These are phyloP conservation scores for Phytophthora aleatoria DNA, from an alignment of 352 stramenopile genomes.

Conservation along the genomic window DNA sequence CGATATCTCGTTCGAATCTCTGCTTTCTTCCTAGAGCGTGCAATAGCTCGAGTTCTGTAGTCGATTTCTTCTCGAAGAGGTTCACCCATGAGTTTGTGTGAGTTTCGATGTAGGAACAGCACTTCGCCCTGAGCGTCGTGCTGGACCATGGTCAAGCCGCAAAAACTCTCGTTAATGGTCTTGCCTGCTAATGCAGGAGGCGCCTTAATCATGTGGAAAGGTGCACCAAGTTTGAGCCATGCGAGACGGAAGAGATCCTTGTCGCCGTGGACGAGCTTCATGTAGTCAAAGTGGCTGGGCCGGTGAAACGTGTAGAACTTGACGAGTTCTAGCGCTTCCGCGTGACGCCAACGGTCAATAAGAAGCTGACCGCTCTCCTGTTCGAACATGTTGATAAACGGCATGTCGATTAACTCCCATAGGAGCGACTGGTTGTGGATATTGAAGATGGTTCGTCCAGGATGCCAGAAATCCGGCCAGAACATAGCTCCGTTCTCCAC, in stretches of 20 bases:
- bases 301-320: conserved; percentile 52
- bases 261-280: conserved; percentile 57
- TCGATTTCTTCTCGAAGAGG: conserved; percentile 29
- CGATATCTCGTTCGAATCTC: conserved; percentile 28
- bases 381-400: conserved; percentile 70
- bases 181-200: conserved; percentile 45
- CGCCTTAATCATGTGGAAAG: conserved; percentile 57
- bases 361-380: conserved; percentile 75
- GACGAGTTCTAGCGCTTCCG: conserved; percentile 39
- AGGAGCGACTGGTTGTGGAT: conserved; percentile 58
- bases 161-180: conserved; percentile 50
- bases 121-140: conserved; percentile 44
- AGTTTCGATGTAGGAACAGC: conserved; percentile 65
- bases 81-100: conserved; percentile 47
- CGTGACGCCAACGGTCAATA: conserved; percentile 45
- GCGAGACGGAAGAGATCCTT: conserved; percentile 69
- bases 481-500: conserved; percentile 53
- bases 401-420: conserved; percentile 57
- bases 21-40: conserved; percentile 25
- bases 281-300: conserved; percentile 34
- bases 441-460: conserved; percentile 63
- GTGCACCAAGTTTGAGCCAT: conserved; percentile 51
- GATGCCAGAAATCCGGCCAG: conserved; percentile 77
- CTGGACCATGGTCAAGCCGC: conserved; percentile 63
- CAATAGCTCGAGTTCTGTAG: conserved; percentile 28